Evolutionary conservation across 2,329 filamentous ascomycete genomes (phyloP).

Genomic region (Lachnellula willkommii): DNA sequence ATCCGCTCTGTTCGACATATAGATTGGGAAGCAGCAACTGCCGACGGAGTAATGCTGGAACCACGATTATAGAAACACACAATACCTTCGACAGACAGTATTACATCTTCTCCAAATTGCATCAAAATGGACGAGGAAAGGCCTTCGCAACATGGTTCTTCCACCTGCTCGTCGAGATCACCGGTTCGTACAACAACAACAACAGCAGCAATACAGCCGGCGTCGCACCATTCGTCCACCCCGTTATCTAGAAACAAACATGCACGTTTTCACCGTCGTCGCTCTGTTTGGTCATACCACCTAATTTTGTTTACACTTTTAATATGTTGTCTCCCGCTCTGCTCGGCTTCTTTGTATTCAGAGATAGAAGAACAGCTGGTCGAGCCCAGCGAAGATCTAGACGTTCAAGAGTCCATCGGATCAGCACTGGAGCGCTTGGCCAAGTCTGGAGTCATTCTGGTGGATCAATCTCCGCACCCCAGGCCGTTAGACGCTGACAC

Average conservation of each 20-base stretch:
- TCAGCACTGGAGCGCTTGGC: constrained; percentile 25
- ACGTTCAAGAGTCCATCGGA: constrained; percentile 15
- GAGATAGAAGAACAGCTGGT: constrained; percentile 25
- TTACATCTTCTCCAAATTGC: not conserved
- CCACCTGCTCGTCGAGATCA: constrained; percentile 4
- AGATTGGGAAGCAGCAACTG: constrained; percentile 17
- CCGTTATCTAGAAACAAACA: constrained; percentile 10
- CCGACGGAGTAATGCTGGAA: constrained; percentile 29
- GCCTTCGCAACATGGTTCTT: not conserved
- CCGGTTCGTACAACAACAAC: not conserved
- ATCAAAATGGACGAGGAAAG: constrained; percentile 1
- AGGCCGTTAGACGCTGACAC: not conserved
- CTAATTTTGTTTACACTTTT: constrained; percentile 19
- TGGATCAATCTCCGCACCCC: constrained; percentile 27
- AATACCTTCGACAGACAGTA: not conserved
- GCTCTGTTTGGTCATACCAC: constrained; percentile 2
- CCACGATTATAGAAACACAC: constrained; percentile 21
- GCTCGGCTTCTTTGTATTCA: constrained; percentile 18
- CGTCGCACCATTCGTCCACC: constrained; percentile 20
- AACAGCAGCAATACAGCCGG: constrained; percentile 1
- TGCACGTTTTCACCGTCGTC: constrained; percentile 12
- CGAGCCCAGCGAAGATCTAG: constrained; percentile 13
- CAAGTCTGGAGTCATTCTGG: constrained; percentile 27
- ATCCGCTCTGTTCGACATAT: not conserved
- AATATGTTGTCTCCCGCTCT: constrained; percentile 21